Evolutionary conservation across 2,329 filamentous ascomycete genomes (phyloP), one percentile per base, ranked within the genome.

Genomic region (Lachnellula cervina): DNA sequence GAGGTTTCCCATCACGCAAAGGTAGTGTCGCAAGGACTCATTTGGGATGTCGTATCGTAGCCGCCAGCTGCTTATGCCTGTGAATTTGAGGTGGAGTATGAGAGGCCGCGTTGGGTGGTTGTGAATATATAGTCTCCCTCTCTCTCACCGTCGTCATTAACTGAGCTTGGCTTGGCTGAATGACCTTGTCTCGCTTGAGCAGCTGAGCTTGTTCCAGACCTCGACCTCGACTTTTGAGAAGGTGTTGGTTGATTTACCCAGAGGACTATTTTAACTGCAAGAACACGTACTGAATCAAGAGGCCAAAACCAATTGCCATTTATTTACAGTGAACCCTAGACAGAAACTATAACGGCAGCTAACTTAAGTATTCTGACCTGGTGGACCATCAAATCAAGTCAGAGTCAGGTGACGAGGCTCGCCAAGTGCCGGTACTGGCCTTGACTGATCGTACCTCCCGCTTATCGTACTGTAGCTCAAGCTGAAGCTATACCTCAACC

Each of bases 1-100:
- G 71, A 89, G 78, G 70, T 83, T 79, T 73, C 84, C 84, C 87
- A 90, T 90, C 62, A 69, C 68, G 67, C 58, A 62, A 58, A 54
- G 47, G 54, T 44, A 58, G 46, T 57, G 57, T 59, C 58, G 65
- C 65, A 66, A 63, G 46, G 35, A 59, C 57, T 66, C 68, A 70
- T 70, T 65, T 66, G 66, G 63, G 52, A 53, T 19, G 49, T 47
- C 45, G 40, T n/a, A 42, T 47, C 59, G 55, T 55, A 58, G 52
- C 49, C 11, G 37, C 47, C 43, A 37, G 37, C 52, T 53, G 42
- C 45, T 37, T 35, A 42, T 28, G 34, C 25, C 47, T 52, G 42
- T 40, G 44, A 28, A 40, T 38, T 37, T 49, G 40, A 21, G 49
- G 44, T 28, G 13, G 42, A 51, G 14, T 45, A 35, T 53, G 19